A percentile compares a stretch with the other conserved stretches of the same genome.
These are phyloP conservation scores for Aspergillus quadricinctus DNA, from an alignment of 2,329 filamentous ascomycete species.

Conservation along the genomic window DNA sequence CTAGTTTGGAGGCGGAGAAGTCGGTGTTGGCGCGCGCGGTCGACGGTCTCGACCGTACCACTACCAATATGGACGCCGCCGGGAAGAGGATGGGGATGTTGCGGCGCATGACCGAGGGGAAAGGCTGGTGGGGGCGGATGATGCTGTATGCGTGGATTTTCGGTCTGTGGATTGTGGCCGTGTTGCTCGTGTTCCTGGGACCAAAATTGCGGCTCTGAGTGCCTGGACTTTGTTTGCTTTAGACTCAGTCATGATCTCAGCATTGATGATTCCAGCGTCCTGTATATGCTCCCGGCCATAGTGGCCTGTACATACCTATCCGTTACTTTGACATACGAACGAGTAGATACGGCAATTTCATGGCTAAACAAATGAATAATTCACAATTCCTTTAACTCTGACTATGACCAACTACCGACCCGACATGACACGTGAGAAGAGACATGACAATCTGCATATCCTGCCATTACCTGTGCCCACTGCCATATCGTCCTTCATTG, in stretches of 20 bases:
- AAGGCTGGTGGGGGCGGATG: constrained; percentile 80
- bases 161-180: constrained; percentile 70
- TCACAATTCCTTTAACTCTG: constrained; percentile 22
- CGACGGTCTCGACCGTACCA: constrained; percentile 72
- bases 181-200: constrained; percentile 77
- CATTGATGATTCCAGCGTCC: background rate
- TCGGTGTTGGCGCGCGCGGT: constrained; percentile 67
- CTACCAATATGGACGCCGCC: constrained; percentile 70
- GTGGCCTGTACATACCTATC: background rate
- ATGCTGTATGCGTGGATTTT: constrained; percentile 81
- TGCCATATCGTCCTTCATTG: constrained; percentile 22
- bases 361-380: constrained; percentile 8
- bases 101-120: constrained; percentile 76
- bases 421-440: constrained; percentile 35
- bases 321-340: background rate
- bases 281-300: background rate
- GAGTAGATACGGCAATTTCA: constrained; percentile 14
- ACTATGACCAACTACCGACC: constrained; percentile 32
- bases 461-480: constrained; percentile 24
- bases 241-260: background rate
- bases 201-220: constrained; percentile 79
- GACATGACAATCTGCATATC: constrained; percentile 30
- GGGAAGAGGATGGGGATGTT: constrained; percentile 72
- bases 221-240: background rate
- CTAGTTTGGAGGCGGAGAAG: constrained; percentile 69